Evolutionary conservation across 352 stramenopile genomes (phyloP), one percentile per base, ranked within the genome.

Genomic region (Pythium brachiatum): DNA sequence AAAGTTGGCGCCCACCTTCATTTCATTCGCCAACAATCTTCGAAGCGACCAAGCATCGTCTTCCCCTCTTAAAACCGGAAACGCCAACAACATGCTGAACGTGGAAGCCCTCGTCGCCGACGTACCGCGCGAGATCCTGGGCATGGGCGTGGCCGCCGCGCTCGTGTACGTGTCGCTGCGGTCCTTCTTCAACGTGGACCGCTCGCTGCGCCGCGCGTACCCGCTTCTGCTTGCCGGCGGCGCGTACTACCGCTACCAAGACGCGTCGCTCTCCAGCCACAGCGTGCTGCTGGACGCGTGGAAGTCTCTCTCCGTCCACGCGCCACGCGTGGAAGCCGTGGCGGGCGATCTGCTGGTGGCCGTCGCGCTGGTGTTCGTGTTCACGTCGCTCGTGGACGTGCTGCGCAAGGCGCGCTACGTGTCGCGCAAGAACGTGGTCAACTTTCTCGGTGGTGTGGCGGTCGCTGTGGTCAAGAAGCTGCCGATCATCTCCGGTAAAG

Each of bases 381-480:
- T 79, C 34, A 68, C 72, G 29, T 27, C 52, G 3, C 39, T 67
- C 3, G 60, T 83, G 8, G 70, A 83, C 29, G 53, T 47, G 15
- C 32, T 86, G 31, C 83, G 83, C 39, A 86, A 84, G 44, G 48
- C 63, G 43, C 86, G 85, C 54, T 94, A 92, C 67, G 76, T 92
- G 16, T 92, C 78, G 13, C 74, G 75, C 47, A 92, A 94, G 73
- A 64, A 80, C 16, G 57, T 90, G 26, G 53, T 94, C n/a, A 94
- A 94, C 61, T 69, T 81, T 6, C 51, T 90, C 25, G 86, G 86
- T 29, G 79, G 80, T 27, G 69, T 64, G 2, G 63, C 80, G 8
- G 57, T 92, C 8, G 27, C 66, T 1, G 58, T 83, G 18, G 51
- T 92, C 20, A 85, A 89, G 66, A 67, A 75, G 36, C 65, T 94